Percentiles rank a stretch among this genome's conserved stretches.
Evolutionary conservation across 495 filamentous ascomycete species (phyloP).

Genomic region (Pyrenula massariospora): DNA sequence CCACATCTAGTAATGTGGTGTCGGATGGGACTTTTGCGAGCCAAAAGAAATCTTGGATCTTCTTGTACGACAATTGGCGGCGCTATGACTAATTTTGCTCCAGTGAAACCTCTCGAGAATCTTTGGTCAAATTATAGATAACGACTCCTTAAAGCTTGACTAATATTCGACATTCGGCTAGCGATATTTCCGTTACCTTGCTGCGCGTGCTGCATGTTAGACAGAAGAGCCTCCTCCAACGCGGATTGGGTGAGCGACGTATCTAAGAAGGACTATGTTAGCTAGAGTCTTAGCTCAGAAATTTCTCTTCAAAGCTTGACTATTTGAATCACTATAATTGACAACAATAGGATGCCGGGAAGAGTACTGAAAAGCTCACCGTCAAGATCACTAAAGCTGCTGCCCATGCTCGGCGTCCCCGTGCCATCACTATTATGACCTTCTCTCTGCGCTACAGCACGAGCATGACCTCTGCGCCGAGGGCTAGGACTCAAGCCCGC

Average conservation of each 20-base stretch:
- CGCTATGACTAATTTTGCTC: too few relatives aligned
- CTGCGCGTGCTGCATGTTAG: conserved; percentile 69
- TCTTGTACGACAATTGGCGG: too few relatives aligned
- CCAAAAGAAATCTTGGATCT: too few relatives aligned
- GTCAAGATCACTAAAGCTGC: conserved; percentile 94
- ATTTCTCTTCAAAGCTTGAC: background rate
- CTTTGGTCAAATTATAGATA: background rate
- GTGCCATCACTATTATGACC: conserved; percentile 54
- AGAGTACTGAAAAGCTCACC: conserved; percentile 37
- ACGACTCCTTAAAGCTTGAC: conserved; percentile 41
- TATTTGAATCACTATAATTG: conserved; percentile 1
- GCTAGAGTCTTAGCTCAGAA: background rate
- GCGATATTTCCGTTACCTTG: conserved; percentile 45
- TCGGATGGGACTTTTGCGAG: too few relatives aligned
- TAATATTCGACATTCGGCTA: conserved; percentile 82
- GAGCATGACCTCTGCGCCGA: background rate
- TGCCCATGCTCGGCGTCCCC: conserved; percentile 91
- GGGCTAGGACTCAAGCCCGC: conserved; percentile 35
- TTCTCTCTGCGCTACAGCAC: conserved; percentile 22
- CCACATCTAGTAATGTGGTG: too few relatives aligned
- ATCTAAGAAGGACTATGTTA: conserved; percentile 36
- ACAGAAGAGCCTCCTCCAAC: conserved; percentile 84
- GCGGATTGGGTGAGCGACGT: conserved; percentile 89
- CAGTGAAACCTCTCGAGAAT: too few relatives aligned
- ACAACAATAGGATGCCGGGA: too few relatives aligned